These are phyloP conservation scores for Sequoia sempervirens DNA, from an alignment of 75 land plant genomes.

Conservation along the genomic window DNA sequence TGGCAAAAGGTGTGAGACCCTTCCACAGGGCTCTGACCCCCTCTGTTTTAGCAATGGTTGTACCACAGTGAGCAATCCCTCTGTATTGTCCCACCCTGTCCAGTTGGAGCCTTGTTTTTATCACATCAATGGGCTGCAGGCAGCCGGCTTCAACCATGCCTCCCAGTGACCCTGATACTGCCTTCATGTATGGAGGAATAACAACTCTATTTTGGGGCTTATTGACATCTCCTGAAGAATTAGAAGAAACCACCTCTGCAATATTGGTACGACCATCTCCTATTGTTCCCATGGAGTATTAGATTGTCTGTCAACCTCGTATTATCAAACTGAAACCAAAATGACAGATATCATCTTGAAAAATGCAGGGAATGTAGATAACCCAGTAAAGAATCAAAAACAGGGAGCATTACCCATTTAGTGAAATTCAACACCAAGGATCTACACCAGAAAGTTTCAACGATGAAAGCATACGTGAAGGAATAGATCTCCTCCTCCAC, in stretches of 20 bases:
- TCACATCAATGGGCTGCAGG: slow-evolving; percentile 93
- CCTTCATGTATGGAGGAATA: slow-evolving; percentile 83
- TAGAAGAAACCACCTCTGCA: background rate
- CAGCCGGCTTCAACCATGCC: slow-evolving; percentile 91
- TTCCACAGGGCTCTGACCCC: slow-evolving; percentile 96
- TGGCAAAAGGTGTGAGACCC: slow-evolving; percentile 95
- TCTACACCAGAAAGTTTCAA: background rate
- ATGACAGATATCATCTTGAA: background rate
- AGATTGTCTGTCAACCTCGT: background rate
- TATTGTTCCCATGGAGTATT: background rate
- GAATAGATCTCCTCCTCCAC: too few species aligned
- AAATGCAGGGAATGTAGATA: background rate
- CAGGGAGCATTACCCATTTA: background rate
- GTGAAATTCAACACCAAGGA: background rate
- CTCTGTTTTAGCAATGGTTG: slow-evolving; percentile 47
- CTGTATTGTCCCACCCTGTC: slow-evolving; percentile 61
- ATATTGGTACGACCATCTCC: background rate
- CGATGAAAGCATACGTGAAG: too few species aligned
- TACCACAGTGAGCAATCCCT: slow-evolving; percentile 85
- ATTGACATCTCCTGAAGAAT: background rate
- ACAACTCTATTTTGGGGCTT: slow-evolving; percentile 9
- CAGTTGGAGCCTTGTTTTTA: slow-evolving; percentile 92
- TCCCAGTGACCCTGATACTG: slow-evolving; percentile 88
- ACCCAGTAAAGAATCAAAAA: background rate
- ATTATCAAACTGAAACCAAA: background rate